Conservation (phyloP, 2,329 filamentous ascomycete species). For the Ophiocordyceps camponoti-floridani region DNA sequence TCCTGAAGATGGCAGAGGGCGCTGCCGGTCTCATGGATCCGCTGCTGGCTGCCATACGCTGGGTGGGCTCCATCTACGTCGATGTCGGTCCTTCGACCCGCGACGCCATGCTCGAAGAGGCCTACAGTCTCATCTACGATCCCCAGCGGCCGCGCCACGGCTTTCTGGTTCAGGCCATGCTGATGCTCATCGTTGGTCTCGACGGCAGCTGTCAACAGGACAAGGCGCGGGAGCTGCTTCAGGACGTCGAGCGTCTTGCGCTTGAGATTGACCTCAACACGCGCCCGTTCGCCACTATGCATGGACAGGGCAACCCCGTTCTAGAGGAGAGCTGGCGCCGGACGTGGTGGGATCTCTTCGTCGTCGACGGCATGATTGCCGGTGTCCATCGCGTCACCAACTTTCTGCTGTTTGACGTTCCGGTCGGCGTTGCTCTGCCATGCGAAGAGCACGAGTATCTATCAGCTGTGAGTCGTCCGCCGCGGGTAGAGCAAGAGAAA, state of each 20-base stretch:
- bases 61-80: slow-evolving; percentile 37
- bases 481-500: not conserved
- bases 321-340: slow-evolving; percentile 71
- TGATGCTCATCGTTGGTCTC: slow-evolving; percentile 60
- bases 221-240: slow-evolving; percentile 48
- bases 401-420: slow-evolving; percentile 50
- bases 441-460: slow-evolving; percentile 66
- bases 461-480: slow-evolving; percentile 27
- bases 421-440: slow-evolving; percentile 53
- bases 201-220: slow-evolving; percentile 60
- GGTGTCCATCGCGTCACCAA: slow-evolving; percentile 58
- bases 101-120: slow-evolving; percentile 38
- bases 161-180: slow-evolving; percentile 57
- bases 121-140: slow-evolving; percentile 29
- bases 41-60: slow-evolving; percentile 35
- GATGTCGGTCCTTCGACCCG: slow-evolving; percentile 23
- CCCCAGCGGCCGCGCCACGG: slow-evolving; percentile 30
- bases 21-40: slow-evolving; percentile 25
- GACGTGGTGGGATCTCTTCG: slow-evolving; percentile 78
- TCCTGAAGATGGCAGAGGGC: slow-evolving; percentile 30
- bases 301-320: slow-evolving; percentile 46
- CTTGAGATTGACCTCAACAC: slow-evolving; percentile 62
- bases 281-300: slow-evolving; percentile 42
- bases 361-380: slow-evolving; percentile 72
- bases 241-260: slow-evolving; percentile 51